Percentiles rank a stretch among this genome's conserved stretches.
These are phyloP conservation scores for Naganishia randhawae DNA, from an alignment of 768 basidiomycete genomes.

Conservation along the genomic window DNA sequence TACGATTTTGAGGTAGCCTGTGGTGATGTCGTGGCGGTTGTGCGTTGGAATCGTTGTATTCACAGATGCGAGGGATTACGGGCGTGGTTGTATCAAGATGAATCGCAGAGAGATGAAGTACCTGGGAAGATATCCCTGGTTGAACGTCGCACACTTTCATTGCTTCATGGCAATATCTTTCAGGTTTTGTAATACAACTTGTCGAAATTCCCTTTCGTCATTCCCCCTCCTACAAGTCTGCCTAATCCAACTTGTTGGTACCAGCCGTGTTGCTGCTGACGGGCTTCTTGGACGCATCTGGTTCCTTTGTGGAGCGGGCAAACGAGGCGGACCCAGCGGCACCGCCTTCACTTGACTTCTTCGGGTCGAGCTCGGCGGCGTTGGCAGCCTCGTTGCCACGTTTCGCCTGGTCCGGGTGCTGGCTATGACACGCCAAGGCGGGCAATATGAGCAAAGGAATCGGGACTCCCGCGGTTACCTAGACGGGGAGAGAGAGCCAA, in stretches of 20 bases:
- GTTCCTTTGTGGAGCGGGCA: conserved; percentile 5
- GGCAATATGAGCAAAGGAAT: too few species aligned
- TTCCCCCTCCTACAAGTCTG: background rate
- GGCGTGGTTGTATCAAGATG: background rate
- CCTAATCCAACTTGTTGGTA: conserved; percentile 19
- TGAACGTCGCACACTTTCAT: background rate
- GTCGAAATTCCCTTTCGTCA: background rate
- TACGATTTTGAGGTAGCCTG: background rate
- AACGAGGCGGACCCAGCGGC: conserved; percentile 6
- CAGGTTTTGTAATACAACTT: background rate
- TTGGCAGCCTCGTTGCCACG: conserved; percentile 18
- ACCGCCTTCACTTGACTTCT: conserved; percentile 15
- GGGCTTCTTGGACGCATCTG: conserved; percentile 16
- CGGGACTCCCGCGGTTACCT: too few species aligned
- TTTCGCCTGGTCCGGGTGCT: conserved; percentile 7
- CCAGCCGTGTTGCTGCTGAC: background rate
- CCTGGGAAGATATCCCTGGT: too few species aligned
- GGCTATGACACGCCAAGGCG: background rate
- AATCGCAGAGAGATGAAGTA: too few species aligned
- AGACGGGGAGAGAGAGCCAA: background rate
- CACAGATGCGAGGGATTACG: background rate
- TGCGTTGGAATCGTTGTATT: background rate
- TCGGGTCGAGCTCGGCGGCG: conserved; percentile 11
- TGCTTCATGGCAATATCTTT: background rate
- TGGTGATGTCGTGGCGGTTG: background rate